Evolutionary conservation across 768 basidiomycete genomes (phyloP).

Genomic region (Pisolithus marmoratus): DNA sequence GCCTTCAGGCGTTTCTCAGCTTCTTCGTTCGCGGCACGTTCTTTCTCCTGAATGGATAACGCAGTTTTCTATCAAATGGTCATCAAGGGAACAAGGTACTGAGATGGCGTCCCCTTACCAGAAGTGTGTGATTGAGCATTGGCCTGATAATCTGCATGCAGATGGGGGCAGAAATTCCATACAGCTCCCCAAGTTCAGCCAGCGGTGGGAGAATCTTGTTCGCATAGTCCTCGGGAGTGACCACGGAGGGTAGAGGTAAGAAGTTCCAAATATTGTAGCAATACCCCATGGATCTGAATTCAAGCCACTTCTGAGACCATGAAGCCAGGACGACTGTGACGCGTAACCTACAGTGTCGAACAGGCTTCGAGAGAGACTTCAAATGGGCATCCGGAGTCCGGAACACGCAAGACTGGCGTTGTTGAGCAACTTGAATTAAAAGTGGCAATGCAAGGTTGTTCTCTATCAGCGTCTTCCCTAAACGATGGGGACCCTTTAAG

Average conservation of each 20-base stretch:
- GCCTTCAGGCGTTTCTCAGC: constrained; percentile 80
- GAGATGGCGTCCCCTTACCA: constrained; percentile 37
- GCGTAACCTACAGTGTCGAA: constrained; percentile 75
- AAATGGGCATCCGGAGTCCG: constrained; percentile 68
- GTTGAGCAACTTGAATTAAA: constrained; percentile 87
- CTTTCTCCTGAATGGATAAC: constrained; percentile 60
- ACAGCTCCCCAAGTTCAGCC: constrained; percentile 63
- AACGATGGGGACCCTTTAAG: constrained; percentile 59
- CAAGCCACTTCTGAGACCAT: constrained; percentile 17
- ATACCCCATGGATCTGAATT: constrained; percentile 79
- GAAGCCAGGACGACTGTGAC: constrained; percentile 9
- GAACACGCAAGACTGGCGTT: constrained; percentile 80
- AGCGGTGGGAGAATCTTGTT: constrained; percentile 70
- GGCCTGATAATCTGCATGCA: constrained; percentile 95
- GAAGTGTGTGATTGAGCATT: constrained; percentile 55
- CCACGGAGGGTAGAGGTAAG: constrained; percentile 66
- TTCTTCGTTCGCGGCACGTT: constrained; percentile 64
- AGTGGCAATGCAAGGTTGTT: constrained; percentile 79
- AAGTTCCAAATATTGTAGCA: constrained; percentile 89
- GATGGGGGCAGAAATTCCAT: constrained; percentile 77
- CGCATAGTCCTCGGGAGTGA: constrained; percentile 69
- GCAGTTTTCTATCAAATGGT: constrained; percentile 45
- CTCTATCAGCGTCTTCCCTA: constrained; percentile 62
- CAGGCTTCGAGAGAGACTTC: constrained; percentile 79
- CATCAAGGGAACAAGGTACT: constrained; percentile 2